Percentiles rank a stretch among this genome's conserved stretches.
phyloP scores from a whole-genome alignment of 2,329 filamentous ascomycete species.

The Dothidotthia symphoricarpi region DNA sequence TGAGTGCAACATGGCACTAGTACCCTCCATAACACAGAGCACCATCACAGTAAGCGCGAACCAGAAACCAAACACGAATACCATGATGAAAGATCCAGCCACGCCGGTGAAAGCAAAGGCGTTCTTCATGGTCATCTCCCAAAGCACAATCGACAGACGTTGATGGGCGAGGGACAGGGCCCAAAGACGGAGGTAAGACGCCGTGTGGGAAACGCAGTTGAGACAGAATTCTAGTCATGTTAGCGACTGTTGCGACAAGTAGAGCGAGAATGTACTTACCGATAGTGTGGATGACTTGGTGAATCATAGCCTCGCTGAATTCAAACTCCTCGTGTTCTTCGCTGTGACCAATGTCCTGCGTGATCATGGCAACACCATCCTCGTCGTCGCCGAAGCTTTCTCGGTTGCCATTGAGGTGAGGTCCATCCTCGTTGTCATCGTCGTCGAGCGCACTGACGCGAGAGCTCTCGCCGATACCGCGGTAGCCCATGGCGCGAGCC shows the following conservation, averaged over 20 bases:
- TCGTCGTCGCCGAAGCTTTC: constrained; percentile 72
- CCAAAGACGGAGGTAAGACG: constrained; percentile 98
- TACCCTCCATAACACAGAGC: constrained; percentile 92
- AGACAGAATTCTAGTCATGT: constrained; percentile 81
- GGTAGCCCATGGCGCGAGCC: constrained; percentile 83
- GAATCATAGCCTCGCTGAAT: constrained; percentile 96
- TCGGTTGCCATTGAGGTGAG: constrained; percentile 58
- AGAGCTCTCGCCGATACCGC: constrained; percentile 84
- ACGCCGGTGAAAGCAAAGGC: constrained; percentile 67
- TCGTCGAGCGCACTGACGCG: constrained; percentile 87
- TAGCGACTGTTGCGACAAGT: constrained; percentile 15
- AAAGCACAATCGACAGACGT: constrained; percentile 92
- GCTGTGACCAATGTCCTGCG: constrained; percentile 69
- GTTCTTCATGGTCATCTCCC: constrained; percentile 88
- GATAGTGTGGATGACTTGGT: constrained; percentile 98
- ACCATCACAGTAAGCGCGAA: constrained; percentile 79
- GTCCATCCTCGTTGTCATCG: constrained; percentile 68
- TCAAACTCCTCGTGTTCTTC: constrained; percentile 96
- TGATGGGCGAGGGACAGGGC: constrained; percentile 95
- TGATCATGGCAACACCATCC: constrained; percentile 83
- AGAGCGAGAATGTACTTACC: constrained; percentile 57
- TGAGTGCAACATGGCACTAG: constrained; percentile 91
- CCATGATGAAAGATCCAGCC: constrained; percentile 73
- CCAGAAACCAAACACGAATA: constrained; percentile 83
- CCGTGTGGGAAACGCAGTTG: constrained; percentile 98